Conservation (phyloP, 345 rosid genomes). For the Linum tenue region DNA sequence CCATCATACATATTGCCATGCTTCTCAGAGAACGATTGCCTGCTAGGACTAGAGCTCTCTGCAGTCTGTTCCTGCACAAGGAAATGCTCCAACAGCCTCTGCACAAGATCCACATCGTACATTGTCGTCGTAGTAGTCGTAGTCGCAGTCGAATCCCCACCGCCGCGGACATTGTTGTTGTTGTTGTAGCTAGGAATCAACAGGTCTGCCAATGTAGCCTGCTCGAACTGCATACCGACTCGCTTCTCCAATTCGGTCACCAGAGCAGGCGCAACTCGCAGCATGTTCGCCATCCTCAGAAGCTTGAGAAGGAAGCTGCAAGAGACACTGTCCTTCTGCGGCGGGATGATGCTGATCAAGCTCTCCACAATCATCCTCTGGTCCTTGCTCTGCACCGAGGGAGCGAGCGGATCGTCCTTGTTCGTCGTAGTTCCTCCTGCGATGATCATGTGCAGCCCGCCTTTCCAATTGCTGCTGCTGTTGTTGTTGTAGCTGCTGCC, state of each 20-base stretch:
- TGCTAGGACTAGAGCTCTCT: conserved; percentile 67
- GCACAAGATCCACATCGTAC: conserved; percentile 89
- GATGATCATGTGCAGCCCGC: conserved; percentile 77
- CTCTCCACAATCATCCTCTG: conserved; percentile 85
- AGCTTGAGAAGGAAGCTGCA: conserved; percentile 88
- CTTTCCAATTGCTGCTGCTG: conserved; percentile 65
- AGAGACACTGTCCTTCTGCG: conserved; percentile 74
- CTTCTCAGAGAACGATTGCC: conserved; percentile 49
- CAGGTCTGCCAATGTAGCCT: conserved; percentile 79
- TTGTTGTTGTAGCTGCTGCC: conserved; percentile 34
- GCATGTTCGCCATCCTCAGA: conserved; percentile 65
- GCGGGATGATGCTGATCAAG: conserved; percentile 82
- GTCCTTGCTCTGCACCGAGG: conserved; percentile 51
- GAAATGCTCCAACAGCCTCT: conserved; percentile 88
- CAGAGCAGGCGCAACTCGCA: conserved; percentile 84
- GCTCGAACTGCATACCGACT: conserved; percentile 95
- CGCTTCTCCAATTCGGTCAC: conserved; percentile 88
- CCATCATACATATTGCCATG: conserved; percentile 36
- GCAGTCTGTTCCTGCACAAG: conserved; percentile 75
- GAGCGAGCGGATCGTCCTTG: not conserved
- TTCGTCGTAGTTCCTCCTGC: conserved; percentile 47
- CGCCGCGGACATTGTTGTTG: conserved; percentile 36
- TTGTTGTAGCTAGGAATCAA: conserved; percentile 60
- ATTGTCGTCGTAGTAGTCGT: conserved; percentile 17
- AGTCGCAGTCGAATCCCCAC: not conserved